phyloP scores from a whole-genome alignment of 202 grass and related monocot species.

The Carex arenaria region DNA sequence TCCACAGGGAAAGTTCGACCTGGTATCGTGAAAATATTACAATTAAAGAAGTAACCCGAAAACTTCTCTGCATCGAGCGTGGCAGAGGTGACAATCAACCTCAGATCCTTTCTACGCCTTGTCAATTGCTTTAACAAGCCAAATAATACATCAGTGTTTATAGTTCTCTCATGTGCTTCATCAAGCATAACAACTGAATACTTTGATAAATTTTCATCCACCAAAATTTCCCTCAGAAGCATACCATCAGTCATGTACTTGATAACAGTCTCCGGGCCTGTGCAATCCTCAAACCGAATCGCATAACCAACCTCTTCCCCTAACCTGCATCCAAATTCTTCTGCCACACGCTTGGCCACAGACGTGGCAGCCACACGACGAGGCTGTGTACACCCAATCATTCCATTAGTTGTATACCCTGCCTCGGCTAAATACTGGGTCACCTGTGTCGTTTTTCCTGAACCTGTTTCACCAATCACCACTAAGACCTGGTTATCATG shows the following conservation, averaged over 20 bases:
- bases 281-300: conserved; percentile 95
- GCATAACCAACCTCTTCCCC: conserved; percentile 94
- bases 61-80: conserved; percentile 95
- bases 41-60: conserved; percentile 95
- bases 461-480: conserved; percentile 91
- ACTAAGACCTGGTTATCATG: conserved; percentile 95
- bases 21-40: conserved; percentile 96
- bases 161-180: conserved; percentile 97
- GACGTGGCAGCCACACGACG: conserved; percentile 87
- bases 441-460: conserved; percentile 84
- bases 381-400: conserved; percentile 96
- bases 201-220: conserved; percentile 80
- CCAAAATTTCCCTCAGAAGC: conserved; percentile 91
- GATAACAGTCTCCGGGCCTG: conserved; percentile 85
- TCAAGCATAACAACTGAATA: conserved; percentile 98
- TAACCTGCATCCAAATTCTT: conserved; percentile 87
- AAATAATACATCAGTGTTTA: conserved; percentile 91
- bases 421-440: conserved; percentile 91
- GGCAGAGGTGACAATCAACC: conserved; percentile 94
- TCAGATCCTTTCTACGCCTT: conserved; percentile 75
- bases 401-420: conserved; percentile 81
- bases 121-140: conserved; percentile 83
- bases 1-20: conserved; percentile 92
- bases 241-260: conserved; percentile 99
- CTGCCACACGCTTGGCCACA: conserved; percentile 91